These are phyloP conservation scores for Sinapis alba DNA, from an alignment of 441 rosid species.

Conservation along the genomic window DNA sequence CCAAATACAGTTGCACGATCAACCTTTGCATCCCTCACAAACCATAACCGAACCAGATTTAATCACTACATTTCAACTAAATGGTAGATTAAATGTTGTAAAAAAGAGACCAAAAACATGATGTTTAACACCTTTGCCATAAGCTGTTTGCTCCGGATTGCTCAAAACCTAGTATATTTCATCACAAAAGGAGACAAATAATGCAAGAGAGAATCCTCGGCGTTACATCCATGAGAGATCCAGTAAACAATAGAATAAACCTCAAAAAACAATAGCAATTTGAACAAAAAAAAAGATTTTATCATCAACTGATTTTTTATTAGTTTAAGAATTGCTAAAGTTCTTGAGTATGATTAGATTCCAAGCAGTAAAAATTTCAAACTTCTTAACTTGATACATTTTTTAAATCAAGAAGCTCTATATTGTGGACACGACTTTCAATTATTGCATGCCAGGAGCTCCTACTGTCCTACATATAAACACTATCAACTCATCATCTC, in stretches of 20 bases:
- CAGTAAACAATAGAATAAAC: not conserved
- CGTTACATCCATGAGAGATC: not conserved
- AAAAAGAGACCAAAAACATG: not conserved
- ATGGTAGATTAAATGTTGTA: not conserved
- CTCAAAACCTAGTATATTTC: not conserved
- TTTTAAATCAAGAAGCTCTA: too few relatives aligned
- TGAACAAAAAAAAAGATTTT: not conserved
- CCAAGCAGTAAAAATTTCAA: too few relatives aligned
- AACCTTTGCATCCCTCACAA: constrained; percentile 74
- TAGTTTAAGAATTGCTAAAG: too few relatives aligned
- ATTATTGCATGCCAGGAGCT: constrained; percentile 57
- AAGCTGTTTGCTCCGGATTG: not conserved
- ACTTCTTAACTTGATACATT: too few relatives aligned
- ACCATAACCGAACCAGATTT: not conserved
- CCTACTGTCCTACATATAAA: constrained; percentile 55
- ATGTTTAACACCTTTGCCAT: not conserved
- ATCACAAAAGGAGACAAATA: not conserved
- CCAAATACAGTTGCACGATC: constrained; percentile 92
- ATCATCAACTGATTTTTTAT: too few relatives aligned
- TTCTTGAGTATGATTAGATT: too few relatives aligned
- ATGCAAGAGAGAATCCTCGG: not conserved
- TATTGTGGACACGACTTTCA: constrained; percentile 50
- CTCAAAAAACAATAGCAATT: not conserved
- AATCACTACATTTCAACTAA: not conserved
- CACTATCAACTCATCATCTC: constrained; percentile 75